Evolutionary conservation across 768 basidiomycete species (phyloP).

Genomic region (Exsudoporus frostii): DNA sequence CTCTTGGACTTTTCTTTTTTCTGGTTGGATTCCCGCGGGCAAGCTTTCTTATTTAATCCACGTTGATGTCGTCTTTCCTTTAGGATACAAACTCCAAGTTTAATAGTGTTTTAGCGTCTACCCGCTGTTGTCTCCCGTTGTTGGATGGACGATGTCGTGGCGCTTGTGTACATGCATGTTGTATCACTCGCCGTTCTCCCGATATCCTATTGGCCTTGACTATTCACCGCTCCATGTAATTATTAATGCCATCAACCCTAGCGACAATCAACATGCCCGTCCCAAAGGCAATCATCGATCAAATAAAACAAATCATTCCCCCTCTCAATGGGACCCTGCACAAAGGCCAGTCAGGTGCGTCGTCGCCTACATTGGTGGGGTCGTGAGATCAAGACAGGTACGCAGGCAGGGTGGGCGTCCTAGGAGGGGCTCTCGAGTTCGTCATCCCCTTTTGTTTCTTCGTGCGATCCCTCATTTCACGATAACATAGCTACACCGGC

Average conservation of each 20-base stretch:
- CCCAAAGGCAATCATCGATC: conserved; percentile 57
- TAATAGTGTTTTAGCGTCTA: conserved; percentile 26
- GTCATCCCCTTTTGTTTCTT: conserved; percentile 23
- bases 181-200: conserved; percentile 17
- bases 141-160: background rate
- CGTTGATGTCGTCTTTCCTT: conserved; percentile 2
- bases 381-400: background rate
- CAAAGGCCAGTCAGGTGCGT: conserved; percentile 90
- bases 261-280: conserved; percentile 49
- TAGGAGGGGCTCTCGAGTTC: conserved; percentile 93
- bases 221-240: background rate
- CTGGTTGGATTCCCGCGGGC: conserved; percentile 15
- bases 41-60: conserved; percentile 4
- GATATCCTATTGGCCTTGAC: conserved; percentile 20
- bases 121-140: conserved; percentile 1
- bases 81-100: conserved; percentile 23
- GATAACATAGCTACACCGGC: conserved; percentile 78
- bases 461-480: background rate
- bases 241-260: background rate
- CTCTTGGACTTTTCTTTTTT: conserved; percentile 19
- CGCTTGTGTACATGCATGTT: conserved; percentile 26
- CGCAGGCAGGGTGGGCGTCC: conserved; percentile 83
- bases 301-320: conserved; percentile 82
- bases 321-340: conserved; percentile 85
- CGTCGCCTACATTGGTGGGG: background rate